These are phyloP conservation scores for Stentor coeruleus DNA, from an alignment of 73 alveolate species.

Conservation along the genomic window DNA sequence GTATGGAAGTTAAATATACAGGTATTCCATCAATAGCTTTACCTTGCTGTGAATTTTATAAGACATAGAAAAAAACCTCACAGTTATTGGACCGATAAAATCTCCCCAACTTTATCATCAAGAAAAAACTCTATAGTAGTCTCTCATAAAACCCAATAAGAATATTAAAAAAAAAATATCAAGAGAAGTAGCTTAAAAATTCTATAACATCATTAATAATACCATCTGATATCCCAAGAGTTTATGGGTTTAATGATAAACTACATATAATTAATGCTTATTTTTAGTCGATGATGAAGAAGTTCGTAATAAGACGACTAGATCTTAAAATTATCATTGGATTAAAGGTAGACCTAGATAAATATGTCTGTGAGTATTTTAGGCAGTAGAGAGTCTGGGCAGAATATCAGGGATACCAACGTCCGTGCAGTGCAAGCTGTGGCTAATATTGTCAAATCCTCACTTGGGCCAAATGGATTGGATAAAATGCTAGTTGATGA, in stretches of 20 bases:
- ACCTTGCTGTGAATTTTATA: constrained; percentile 92
- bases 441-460: constrained; percentile 92
- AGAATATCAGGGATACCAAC: constrained; percentile 87
- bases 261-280: constrained; percentile 74
- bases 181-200: constrained; percentile 73
- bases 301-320: neutral
- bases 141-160: constrained; percentile 97
- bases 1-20: constrained; percentile 55
- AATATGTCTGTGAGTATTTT: constrained; percentile 75
- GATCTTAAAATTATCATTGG: too few species aligned
- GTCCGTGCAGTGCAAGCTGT: constrained; percentile 73
- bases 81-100: constrained; percentile 87
- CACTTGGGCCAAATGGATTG: constrained; percentile 98
- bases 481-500: constrained; percentile 99
- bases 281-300: constrained; percentile 3
- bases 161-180: constrained; percentile 94
- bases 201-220: constrained; percentile 44
- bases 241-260: constrained; percentile 87
- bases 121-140: constrained; percentile 94
- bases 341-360: too few species aligned
- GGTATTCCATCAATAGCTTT: constrained; percentile 77
- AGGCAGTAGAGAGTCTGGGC: constrained; percentile 92
- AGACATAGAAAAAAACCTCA: constrained; percentile 86
- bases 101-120: constrained; percentile 70
- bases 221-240: constrained; percentile 92